Evolutionary conservation across 2,329 filamentous ascomycete species (phyloP).

Genomic region (Sclerotinia trifoliorum): DNA sequence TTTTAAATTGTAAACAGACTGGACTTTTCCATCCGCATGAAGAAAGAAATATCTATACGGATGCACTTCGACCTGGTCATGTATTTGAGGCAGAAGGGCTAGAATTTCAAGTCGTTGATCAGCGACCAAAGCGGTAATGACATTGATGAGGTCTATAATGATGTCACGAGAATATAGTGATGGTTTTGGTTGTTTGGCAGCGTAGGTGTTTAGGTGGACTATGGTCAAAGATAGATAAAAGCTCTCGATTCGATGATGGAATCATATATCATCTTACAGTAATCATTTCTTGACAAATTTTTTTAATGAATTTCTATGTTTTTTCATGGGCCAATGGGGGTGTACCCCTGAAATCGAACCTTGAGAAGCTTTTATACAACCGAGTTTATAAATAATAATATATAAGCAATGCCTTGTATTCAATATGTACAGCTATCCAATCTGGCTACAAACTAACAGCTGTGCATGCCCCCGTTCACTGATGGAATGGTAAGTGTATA

Average conservation of each 20-base stretch:
- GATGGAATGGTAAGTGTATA: no score
- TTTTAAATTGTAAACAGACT: constrained; percentile 73
- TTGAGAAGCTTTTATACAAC: not conserved
- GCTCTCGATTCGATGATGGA: not conserved
- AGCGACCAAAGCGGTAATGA: constrained; percentile 44
- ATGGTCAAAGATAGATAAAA: constrained; percentile 2
- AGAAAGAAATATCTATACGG: constrained; percentile 42
- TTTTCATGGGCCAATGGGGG: not conserved
- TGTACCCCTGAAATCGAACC: not conserved
- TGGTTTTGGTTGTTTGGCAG: not conserved
- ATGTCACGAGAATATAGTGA: not conserved
- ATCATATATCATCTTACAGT: not conserved
- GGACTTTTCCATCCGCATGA: constrained; percentile 80
- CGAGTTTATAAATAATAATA: not conserved
- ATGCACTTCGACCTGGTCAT: constrained; percentile 52
- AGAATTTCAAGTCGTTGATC: constrained; percentile 64
- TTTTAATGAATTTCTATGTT: no score
- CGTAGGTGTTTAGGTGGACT: not conserved
- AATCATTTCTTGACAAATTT: not conserved
- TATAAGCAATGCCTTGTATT: no score
- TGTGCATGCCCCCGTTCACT: no score
- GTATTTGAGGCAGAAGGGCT: constrained; percentile 57
- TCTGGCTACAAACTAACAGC: no score
- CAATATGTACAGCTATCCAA: no score
- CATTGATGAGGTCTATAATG: not conserved